Conservation (phyloP, 1,284 basidiomycete species). For the Boletellus deceptivus region DNA sequence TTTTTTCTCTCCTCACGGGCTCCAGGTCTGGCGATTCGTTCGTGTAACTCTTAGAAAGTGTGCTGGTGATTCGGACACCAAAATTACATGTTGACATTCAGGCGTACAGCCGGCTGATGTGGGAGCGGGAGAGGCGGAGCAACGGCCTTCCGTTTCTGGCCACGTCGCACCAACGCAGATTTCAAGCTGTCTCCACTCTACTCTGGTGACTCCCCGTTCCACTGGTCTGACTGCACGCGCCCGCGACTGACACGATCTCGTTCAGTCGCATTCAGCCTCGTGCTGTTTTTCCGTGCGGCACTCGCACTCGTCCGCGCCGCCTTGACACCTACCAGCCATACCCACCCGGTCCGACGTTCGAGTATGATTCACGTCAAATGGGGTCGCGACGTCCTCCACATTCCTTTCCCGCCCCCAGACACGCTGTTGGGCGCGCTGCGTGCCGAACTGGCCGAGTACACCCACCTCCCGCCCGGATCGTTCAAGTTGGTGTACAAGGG, state of each 20-base stretch:
- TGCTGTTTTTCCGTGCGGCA: slow-evolving; percentile 31
- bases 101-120: too few relatives aligned
- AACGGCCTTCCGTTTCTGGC: slow-evolving; percentile 11
- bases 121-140: background rate
- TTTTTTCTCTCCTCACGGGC: slow-evolving; percentile 2
- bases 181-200: slow-evolving; percentile 31
- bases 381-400: slow-evolving; percentile 58
- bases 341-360: background rate
- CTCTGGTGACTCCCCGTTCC: slow-evolving; percentile 18
- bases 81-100: too few relatives aligned
- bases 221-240: background rate
- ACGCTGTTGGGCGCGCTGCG: slow-evolving; percentile 57
- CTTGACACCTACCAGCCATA: background rate
- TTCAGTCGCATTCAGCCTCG: slow-evolving; percentile 31
- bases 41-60: slow-evolving; percentile 12
- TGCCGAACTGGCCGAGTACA: slow-evolving; percentile 57
- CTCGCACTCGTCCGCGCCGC: slow-evolving; percentile 20
- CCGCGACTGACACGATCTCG: too few relatives aligned
- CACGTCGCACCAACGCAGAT: slow-evolving; percentile 2
- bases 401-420: slow-evolving; percentile 55
- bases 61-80: background rate
- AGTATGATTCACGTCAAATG: slow-evolving; percentile 57
- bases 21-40: slow-evolving; percentile 3
- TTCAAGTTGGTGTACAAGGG: slow-evolving; percentile 80
- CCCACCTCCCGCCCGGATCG: slow-evolving; percentile 55